These are phyloP conservation scores for Echinosophora koreensis DNA, from an alignment of 306 rosid genomes.

Conservation along the genomic window DNA sequence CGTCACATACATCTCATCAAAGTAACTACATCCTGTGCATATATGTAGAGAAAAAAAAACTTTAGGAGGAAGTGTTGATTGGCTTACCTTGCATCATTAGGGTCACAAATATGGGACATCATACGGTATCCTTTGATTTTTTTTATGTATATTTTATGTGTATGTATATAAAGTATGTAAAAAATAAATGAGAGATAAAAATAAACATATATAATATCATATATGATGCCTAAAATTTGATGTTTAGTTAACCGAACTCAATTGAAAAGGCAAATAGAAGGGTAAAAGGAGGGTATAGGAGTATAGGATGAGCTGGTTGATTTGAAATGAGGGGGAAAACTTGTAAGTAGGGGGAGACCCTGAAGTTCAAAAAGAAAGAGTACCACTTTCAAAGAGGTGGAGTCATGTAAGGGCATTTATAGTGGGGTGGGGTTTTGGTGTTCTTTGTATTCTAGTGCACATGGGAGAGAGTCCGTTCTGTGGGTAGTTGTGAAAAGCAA, in stretches of 20 bases:
- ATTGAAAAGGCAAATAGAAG: background rate
- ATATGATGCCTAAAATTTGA: no score
- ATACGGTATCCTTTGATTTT: no score
- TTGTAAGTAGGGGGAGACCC: conserved; percentile 42
- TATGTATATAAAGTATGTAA: no score
- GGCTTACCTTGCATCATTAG: conserved; percentile 27
- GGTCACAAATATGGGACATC: background rate
- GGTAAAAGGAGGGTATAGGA: conserved; percentile 14
- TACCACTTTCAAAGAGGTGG: conserved; percentile 41
- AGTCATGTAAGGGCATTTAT: conserved; percentile 82
- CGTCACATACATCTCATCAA: conserved; percentile 27
- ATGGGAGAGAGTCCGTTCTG: conserved; percentile 63
- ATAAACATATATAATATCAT: no score
- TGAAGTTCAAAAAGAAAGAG: conserved; percentile 47
- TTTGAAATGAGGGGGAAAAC: conserved; percentile 54
- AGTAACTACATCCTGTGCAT: conserved; percentile 23
- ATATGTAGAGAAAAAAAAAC: background rate
- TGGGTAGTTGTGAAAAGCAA: conserved; percentile 63
- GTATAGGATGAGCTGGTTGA: conserved; percentile 64
- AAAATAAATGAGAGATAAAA: no score
- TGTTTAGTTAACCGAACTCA: no score
- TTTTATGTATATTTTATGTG: no score
- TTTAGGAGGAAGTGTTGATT: background rate
- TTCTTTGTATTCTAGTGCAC: conserved; percentile 75
- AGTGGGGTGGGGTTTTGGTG: conserved; percentile 82